Evolutionary conservation across 768 basidiomycete species (phyloP), one percentile per base, ranked within the genome.

Genomic region (Cystoderma amianthinum): DNA sequence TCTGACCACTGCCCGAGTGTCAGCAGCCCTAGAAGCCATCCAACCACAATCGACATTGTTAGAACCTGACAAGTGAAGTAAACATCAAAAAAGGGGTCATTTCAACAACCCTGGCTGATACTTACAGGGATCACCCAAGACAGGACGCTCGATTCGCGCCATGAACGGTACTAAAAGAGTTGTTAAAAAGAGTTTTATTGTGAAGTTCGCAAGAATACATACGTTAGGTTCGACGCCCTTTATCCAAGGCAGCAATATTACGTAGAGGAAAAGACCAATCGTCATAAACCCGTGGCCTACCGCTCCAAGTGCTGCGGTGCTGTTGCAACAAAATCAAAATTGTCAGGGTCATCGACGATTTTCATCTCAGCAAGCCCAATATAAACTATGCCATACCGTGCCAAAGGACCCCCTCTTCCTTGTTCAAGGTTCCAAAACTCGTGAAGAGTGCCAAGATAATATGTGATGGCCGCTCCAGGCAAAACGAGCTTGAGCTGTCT

Each of bases 401-500:
- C 74, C 77, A 76, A 78, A 28, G 67, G 64, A 11, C 61, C 65
- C 45, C 56, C 57, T 41, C 54, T 56, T 17, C 60, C 52, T 13
- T 65, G 56, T 3, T 66, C 52, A 17, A 82, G 53, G 28, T 51
- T 50, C 59, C 67, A 66, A 47, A 85, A 67, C 50, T 76, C 60
- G 32, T 67, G 59, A 24, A 76, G 57, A 9, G 80, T 80, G 22
- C 71, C 68, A 21, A 87, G 64, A 52, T 75, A 74, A 56, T 78
- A 80, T 2, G 84, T 85, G 52, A 80, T 48, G 30, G 61, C 52
- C 1, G 67, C 78, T 9, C 86, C 85, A n/a, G 86, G 85, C 9
- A 87, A 52, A 35, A 86, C 75, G 42, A 87, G 79, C 55, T 87
- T 85, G 54, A 88, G 72, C 63, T 87, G 85, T 38, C 74, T 71